Evolutionary conservation across 176 grass and related monocot genomes (phyloP), one percentile per base, ranked within the genome.

Genomic region (Phoenix roebelenii): DNA sequence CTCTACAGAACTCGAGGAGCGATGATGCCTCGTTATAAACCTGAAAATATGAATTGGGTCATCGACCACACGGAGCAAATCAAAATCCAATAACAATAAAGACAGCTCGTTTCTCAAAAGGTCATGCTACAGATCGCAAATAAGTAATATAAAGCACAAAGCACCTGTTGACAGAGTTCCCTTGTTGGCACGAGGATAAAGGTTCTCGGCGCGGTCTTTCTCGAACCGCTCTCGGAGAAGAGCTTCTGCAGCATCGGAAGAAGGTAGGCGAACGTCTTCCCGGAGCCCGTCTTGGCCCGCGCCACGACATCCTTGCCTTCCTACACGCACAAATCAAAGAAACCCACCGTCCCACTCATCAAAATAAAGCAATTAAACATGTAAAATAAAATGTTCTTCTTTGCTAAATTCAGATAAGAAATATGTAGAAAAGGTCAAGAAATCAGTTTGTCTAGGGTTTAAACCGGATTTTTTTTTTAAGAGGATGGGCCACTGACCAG

Each of bases 241-340:
- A 96, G 54, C 51, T 88, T 96, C 65, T 96, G 87, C 51, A 96
- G 72, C 80, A 96, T 18, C 15, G 87, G 92, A 35, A 90, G 92
- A 63, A 96, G 77, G 69, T 90, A 96, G 7, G 86, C 74, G 49
- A 90, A 87, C 16, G 91, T 96, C 77, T 96, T 96, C 57, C 91
- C 91, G 1, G 91, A 96, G 50, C 91, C 91, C 51, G 91, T 90
- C 60, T 96, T 96, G 32, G 80, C 91, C 57, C 77, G 79, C 4
- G 91, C 91, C 2, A 96, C 77, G n/a, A 90, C 77, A 90, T 96
- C 86, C 68, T 90, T 96, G 16, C 91, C 91, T 72, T 90, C 86
- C 91, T 96, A 65, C 54, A 82, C 29, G 22, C 59, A 58, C 53
- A 79, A 6, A 17, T 57, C 12, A 49, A 2, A 25, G 1, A 22